Base-by-base conservation (phyloP, 768 basidiomycete genomes). In the Suillus cothurnatus region DNA sequence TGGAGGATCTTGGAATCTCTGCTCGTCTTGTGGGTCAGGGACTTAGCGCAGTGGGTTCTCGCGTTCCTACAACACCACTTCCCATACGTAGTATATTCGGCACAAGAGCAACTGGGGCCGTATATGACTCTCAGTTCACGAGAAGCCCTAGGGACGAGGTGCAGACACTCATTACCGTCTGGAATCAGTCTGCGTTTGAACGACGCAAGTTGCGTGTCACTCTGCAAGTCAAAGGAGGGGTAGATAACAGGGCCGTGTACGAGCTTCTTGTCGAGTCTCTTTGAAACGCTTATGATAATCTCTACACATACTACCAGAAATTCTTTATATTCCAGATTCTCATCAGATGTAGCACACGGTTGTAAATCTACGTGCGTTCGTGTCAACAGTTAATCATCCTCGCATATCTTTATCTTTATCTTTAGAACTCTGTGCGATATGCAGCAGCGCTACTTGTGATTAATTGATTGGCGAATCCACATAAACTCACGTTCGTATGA, bases 101-200 rank as follows among this genome's bases (percentile, higher is more conserved):
- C 3, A n/a, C 65, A 1, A 65, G 61, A 36, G 21, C 55, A 5
- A 28, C 67, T 21, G 73, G 73, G 12, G 55, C 60, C 17, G 57
- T 62, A 11, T 76, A 76, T 55, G 69, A 76, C 57, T 26, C 63
- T 0, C 57, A 11, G 23, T 76, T 76, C 45, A 56, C 56, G 36
- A 70, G 69, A 45, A 69, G 26, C 47, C 66, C 67, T 1, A 26
- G 57, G 2, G 65, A 73, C 2, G 70, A 76, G 41, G 71, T 77
- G 36, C 63, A 67, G 57, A 73, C 74, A 8, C 68, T 76, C 36
- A 52, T 76, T 12, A 50, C 64, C 21, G 64, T 77, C 17, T 76
- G 75, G 75, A 76, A 77, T 28, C 67, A 76, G 61, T 72, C 75
- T 64, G 75, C 75, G 6, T 72, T 76, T 15, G 74, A 77, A 65